Percentiles rank a stretch among this genome's conserved stretches.
Conservation (phyloP, 345 rosid genomes). For the Melaleuca quinquenervia region DNA sequence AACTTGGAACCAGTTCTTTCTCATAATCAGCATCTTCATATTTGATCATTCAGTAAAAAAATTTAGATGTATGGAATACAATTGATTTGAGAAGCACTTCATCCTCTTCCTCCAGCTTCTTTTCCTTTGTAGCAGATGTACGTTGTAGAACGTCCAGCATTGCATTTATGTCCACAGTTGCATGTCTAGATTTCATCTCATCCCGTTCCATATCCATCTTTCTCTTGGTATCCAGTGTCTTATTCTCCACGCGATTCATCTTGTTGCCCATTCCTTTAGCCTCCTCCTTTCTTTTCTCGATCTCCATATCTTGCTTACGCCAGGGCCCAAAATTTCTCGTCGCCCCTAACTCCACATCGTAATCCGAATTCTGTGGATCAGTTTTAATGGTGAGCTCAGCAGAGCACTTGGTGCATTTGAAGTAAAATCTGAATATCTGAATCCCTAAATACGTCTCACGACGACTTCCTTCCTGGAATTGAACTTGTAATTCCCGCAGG, state of each 20-base stretch:
- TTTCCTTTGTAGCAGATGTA: constrained; percentile 35
- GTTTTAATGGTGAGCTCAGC: constrained; percentile 72
- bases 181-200: constrained; percentile 84
- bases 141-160: constrained; percentile 85
- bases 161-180: constrained; percentile 70
- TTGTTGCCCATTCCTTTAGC: constrained; percentile 87
- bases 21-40: neutral
- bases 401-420: constrained; percentile 89
- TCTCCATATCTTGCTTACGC: constrained; percentile 70
- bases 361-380: constrained; percentile 81
- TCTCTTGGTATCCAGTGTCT: constrained; percentile 74
- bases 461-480: constrained; percentile 83
- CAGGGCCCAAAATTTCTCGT: constrained; percentile 77
- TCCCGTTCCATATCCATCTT: constrained; percentile 90
- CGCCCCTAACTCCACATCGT: constrained; percentile 71
- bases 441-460: constrained; percentile 75
- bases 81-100: constrained; percentile 5
- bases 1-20: neutral
- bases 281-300: constrained; percentile 42
- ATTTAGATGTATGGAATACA: neutral
- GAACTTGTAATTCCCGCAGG: constrained; percentile 73
- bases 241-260: constrained; percentile 78
- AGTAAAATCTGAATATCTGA: constrained; percentile 77
- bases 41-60: neutral
- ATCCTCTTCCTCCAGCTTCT: constrained; percentile 9